Percentiles rank a stretch among this genome's conserved stretches.
These are phyloP conservation scores for Poterioochromonas sp. DNA, from an alignment of 352 stramenopile species.

Conservation along the genomic window DNA sequence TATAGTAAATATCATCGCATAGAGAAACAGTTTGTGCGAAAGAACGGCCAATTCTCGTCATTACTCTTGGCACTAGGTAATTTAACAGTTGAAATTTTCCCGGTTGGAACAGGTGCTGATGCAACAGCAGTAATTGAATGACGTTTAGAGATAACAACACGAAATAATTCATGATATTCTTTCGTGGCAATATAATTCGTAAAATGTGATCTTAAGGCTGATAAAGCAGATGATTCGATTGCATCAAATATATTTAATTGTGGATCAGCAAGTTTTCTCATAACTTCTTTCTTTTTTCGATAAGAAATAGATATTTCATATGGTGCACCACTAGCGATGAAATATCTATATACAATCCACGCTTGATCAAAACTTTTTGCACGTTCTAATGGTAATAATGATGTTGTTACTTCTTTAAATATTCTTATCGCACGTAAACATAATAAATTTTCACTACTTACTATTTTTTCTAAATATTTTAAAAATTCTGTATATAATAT, in stretches of 20 bases:
- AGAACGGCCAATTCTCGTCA: no score
- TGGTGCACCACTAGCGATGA: not conserved
- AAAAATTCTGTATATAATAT: conserved; percentile 12
- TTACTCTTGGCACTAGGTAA: no score
- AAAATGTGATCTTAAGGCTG: not conserved
- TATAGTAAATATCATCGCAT: no score
- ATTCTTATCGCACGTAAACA: conserved; percentile 4
- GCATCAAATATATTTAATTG: not conserved
- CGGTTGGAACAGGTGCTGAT: no score
- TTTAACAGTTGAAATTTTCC: no score
- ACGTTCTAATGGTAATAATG: not conserved
- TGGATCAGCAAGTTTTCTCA: not conserved
- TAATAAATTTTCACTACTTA: conserved; percentile 2
- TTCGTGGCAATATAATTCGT: not conserved
- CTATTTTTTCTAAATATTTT: not conserved
- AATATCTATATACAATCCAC: conserved; percentile 13
- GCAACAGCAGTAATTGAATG: no score
- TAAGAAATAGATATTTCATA: conserved; percentile 22
- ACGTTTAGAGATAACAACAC: not conserved
- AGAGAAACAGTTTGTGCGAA: no score
- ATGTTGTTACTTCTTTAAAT: not conserved
- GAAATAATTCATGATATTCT: not conserved
- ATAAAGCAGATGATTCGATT: not conserved
- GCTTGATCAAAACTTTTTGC: not conserved
- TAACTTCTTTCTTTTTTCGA: not conserved